Evolutionary conservation across 2,329 filamentous ascomycete genomes (phyloP), one percentile per base, ranked within the genome.

Genomic region (Epichloe brachyelytri): DNA sequence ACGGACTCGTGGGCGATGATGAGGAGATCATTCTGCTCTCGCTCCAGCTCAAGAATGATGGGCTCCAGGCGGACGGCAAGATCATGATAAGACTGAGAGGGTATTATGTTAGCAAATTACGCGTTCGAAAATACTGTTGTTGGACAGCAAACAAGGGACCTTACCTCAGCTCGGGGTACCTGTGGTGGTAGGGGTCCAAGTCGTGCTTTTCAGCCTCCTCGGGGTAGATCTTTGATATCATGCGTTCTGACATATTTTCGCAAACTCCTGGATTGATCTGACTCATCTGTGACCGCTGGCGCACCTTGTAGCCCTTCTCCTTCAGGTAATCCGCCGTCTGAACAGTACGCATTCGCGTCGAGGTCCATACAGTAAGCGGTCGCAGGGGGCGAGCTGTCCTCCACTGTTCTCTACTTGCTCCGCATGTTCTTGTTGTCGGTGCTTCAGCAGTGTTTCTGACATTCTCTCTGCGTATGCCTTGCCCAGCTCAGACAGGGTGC

Each of bases 1-100:
- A 98, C 93, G 48, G 88, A 95, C 67, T 98, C 93, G 66, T 98
- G 93, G 0, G 93, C 93, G 58, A 98, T 96, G 63, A 98, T 96
- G 49, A 98, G 78, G n/a, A 98, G 77, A 64, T 98, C 93, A 58
- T 94, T 95, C 60, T 96, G 88, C 70, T 98, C 93, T 43, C 93
- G 84, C 71, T 98, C 93, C 14, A 98, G 79, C 66, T 98, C 93
- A 33, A 98, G 79, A 62, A 98, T 98, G 62, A 98, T 95, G 40
- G 93, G 94, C 65, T 98, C 93, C 45, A 98, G 81, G 20, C 93
- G 87, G 53, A 98, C 93, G n/a, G 93, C 93, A 43, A 98, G 82
- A 63, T 98, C 93, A 65, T 98, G 93, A 68, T 98, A 98, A 8
- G 91, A 97, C 86, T 95, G 59, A 53, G 15, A 3, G 22, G 10